Evolutionary conservation across 345 rosid species (phyloP), one percentile per base, ranked within the genome.

Genomic region (Noccaea caerulescens): DNA sequence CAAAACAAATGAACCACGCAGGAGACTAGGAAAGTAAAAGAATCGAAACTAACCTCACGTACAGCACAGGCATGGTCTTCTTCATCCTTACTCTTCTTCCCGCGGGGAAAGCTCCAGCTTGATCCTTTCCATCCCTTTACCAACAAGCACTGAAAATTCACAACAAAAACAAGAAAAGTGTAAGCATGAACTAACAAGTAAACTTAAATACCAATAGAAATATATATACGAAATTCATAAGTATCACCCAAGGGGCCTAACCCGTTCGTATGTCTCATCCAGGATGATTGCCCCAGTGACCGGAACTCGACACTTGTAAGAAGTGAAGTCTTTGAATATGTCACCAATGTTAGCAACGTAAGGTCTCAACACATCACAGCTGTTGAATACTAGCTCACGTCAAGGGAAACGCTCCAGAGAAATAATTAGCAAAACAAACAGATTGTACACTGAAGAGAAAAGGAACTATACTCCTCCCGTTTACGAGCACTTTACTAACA

Each of bases 111-210:
- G 85, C 98, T 92, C 99, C 98, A 95, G 83, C 99, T 95, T 3
- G 96, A 81, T 54, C 98, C 99, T 87, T 90, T 95, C 99, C 99
- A 92, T 66, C 97, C 99, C 80, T 95, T 95, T 66, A 95, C 99
- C 68, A 95, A 83, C 79, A 95, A 53, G 78, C 97, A 89, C 98
- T 89, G 74, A 68, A 60, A 78, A 58, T 47, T 23, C 45, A 27
- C 70, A 83, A 43, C 14, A 65, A 12, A 42, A 47, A 14, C 9
- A 1, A 45, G 13, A 45, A 47, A 47, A 56, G 7, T 10, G 55
- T 42, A 18, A 72, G 61, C 33, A 30, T 34, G 14, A 45, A 62
- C 18, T 6, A 32, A 46, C 61, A 78, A 56, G 25, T 61, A 68
- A 73, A 55, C 32, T 45, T 8, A 50, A 16, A 57, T 7, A 20